These are phyloP conservation scores for Lactarius hengduanensis DNA, from an alignment of 768 basidiomycete genomes.

Conservation along the genomic window DNA sequence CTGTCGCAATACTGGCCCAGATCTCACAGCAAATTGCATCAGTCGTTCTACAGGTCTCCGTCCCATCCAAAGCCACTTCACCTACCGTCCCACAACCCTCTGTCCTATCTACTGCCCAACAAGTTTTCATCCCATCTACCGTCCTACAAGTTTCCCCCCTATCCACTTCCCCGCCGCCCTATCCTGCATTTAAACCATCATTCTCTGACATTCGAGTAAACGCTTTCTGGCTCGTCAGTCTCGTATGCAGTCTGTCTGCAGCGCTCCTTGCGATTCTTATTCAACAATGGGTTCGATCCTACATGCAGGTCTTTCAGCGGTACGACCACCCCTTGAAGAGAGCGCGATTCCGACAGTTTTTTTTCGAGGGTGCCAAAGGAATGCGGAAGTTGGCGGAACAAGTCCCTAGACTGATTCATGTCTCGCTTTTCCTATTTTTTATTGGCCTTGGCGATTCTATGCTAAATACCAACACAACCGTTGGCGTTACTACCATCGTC, in stretches of 20 bases:
- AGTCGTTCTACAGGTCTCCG: background rate
- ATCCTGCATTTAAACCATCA: slow-evolving; percentile 28
- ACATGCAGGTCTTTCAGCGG: slow-evolving; percentile 34
- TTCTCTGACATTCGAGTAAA: slow-evolving; percentile 41
- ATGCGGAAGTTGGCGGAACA: slow-evolving; percentile 43
- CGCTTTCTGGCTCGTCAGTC: slow-evolving; percentile 40
- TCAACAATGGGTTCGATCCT: slow-evolving; percentile 49
- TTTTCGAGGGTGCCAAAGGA: slow-evolving; percentile 41
- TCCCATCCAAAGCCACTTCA: background rate
- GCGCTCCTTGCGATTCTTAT: slow-evolving; percentile 48
- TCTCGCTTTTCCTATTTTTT: slow-evolving; percentile 53
- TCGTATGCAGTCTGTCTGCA: slow-evolving; percentile 42
- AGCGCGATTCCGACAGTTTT: slow-evolving; percentile 42
- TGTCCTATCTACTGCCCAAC: no score
- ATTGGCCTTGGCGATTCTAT: slow-evolving; percentile 47
- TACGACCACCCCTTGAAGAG: slow-evolving; percentile 35
- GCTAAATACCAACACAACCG: slow-evolving; percentile 30
- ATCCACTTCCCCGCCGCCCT: background rate
- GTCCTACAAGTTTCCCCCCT: no score
- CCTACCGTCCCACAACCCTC: background rate
- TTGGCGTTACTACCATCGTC: slow-evolving; percentile 13
- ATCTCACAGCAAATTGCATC: slow-evolving; percentile 18
- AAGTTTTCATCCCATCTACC: no score
- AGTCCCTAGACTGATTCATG: slow-evolving; percentile 48
- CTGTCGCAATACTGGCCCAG: slow-evolving; percentile 10